phyloP scores from a whole-genome alignment of 1,284 basidiomycete genomes.

The Malassezia arunalokei region DNA sequence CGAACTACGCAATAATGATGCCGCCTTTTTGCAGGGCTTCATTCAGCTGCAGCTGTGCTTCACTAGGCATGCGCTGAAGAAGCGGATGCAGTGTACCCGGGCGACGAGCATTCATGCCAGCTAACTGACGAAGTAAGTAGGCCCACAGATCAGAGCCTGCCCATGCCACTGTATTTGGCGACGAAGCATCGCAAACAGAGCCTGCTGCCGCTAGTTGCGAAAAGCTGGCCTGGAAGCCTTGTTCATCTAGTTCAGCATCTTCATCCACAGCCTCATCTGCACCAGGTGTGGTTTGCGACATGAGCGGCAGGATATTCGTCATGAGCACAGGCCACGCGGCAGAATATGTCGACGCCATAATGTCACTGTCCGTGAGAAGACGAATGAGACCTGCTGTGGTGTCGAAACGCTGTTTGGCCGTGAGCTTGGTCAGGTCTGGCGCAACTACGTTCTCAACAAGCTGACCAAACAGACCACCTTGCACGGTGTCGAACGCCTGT shows the following conservation, averaged over 20 bases:
- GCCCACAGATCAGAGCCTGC: slow-evolving; percentile 47
- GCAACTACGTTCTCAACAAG: slow-evolving; percentile 67
- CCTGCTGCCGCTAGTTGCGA: slow-evolving; percentile 70
- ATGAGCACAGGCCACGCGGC: slow-evolving; percentile 8
- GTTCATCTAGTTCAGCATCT: slow-evolving; percentile 73
- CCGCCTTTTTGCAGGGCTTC: slow-evolving; percentile 5
- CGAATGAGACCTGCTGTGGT: slow-evolving; percentile 70
- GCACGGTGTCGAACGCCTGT: slow-evolving; percentile 65
- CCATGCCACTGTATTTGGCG: slow-evolving; percentile 44
- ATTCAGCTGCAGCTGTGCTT: not conserved
- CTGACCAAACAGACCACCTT: slow-evolving; percentile 73
- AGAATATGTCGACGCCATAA: slow-evolving; percentile 57
- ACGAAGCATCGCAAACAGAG: slow-evolving; percentile 43
- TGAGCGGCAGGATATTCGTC: slow-evolving; percentile 53
- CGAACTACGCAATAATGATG: slow-evolving; percentile 1
- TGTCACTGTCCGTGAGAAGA: slow-evolving; percentile 61
- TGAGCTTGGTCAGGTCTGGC: slow-evolving; percentile 67
- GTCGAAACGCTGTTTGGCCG: slow-evolving; percentile 68
- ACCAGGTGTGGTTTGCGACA: slow-evolving; percentile 58
- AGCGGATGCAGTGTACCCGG: not conserved
- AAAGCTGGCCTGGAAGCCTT: slow-evolving; percentile 85
- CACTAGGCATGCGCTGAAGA: not conserved
- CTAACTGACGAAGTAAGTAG: slow-evolving; percentile 34
- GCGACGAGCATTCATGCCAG: not conserved
- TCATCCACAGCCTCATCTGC: slow-evolving; percentile 50